A percentile compares a stretch with the other conserved stretches of the same genome.
Evolutionary conservation across 805 yeast genomes (phyloP).

Genomic region (Candida nanaspora): DNA sequence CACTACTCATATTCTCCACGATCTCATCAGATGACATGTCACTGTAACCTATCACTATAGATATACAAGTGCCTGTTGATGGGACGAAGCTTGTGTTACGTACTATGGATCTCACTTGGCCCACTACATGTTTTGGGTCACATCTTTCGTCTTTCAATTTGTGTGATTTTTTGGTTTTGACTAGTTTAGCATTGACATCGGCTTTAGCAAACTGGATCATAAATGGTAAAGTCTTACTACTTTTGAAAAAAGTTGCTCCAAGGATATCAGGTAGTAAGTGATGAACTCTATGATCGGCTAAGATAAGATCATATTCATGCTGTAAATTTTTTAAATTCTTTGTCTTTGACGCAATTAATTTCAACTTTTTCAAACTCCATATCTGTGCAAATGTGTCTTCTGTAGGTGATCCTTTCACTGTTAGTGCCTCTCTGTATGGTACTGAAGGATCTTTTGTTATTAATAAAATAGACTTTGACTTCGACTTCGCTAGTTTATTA

Average conservation of each 20-base stretch:
- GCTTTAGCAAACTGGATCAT: conserved; percentile 55
- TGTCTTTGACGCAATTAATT: conserved; percentile 35
- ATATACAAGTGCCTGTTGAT: conserved; percentile 49
- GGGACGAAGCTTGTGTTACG: conserved; percentile 60
- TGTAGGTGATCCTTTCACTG: conserved; percentile 43
- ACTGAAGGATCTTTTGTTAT: conserved; percentile 71
- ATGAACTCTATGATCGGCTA: conserved; percentile 65
- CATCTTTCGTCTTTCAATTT: conserved; percentile 51
- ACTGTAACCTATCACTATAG: conserved; percentile 53
- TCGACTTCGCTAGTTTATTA: conserved; percentile 40
- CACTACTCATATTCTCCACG: conserved; percentile 45
- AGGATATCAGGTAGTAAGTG: conserved; percentile 50
- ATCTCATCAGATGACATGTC: conserved; percentile 36
- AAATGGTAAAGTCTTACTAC: conserved; percentile 60
- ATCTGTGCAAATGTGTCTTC: conserved; percentile 58
- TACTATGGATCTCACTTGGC: conserved; percentile 58
- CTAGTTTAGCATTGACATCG: conserved; percentile 23
- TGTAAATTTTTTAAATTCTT: conserved; percentile 40
- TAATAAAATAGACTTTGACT: conserved; percentile 45
- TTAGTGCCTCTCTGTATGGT: conserved; percentile 42
- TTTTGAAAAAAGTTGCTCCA: conserved; percentile 52
- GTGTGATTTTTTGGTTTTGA: conserved; percentile 26
- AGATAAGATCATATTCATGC: conserved; percentile 57
- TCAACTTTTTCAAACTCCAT: conserved; percentile 50
- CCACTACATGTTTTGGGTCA: conserved; percentile 56